These are phyloP conservation scores for Blastobotrys mokoenaii DNA, from an alignment of 805 yeast genomes.

Conservation along the genomic window DNA sequence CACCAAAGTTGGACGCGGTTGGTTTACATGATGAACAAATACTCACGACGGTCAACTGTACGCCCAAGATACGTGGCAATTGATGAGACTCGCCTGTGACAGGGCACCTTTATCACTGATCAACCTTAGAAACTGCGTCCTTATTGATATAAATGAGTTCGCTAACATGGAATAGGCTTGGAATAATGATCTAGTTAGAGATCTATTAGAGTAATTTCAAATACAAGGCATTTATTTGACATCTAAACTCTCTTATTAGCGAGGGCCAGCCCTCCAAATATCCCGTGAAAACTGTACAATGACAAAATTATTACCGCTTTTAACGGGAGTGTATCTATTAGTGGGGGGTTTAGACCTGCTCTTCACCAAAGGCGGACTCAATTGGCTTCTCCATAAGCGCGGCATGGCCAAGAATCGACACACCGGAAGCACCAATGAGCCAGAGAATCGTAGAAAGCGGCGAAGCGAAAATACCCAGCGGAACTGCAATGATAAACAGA, in stretches of 20 bases:
- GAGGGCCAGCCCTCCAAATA: no score
- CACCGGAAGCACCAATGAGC: conserved; percentile 81
- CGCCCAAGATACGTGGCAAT: conserved; percentile 42
- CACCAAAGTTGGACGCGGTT: neutral
- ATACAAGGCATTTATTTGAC: no score
- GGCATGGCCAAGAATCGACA: conserved; percentile 77
- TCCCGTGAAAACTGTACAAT: no score
- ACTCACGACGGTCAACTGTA: conserved; percentile 67
- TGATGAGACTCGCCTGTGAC: conserved; percentile 82
- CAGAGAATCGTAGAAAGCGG: conserved; percentile 87
- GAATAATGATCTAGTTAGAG: neutral
- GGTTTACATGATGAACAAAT: neutral
- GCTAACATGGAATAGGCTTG: neutral
- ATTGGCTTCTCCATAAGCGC: conserved; percentile 89
- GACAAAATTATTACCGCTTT: no score
- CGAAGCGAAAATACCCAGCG: conserved; percentile 78
- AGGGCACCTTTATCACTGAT: conserved; percentile 44
- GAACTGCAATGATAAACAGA: conserved; percentile 64
- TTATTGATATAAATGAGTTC: neutral
- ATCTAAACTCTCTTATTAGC: no score
- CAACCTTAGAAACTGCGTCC: neutral
- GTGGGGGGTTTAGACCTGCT: conserved; percentile 27
- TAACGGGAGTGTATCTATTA: no score
- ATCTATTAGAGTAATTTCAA: no score
- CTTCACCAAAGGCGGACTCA: conserved; percentile 89